Base-by-base conservation (phyloP, 2,329 filamentous ascomycete genomes). In the Neoscytalidium dimidiatum region DNA sequence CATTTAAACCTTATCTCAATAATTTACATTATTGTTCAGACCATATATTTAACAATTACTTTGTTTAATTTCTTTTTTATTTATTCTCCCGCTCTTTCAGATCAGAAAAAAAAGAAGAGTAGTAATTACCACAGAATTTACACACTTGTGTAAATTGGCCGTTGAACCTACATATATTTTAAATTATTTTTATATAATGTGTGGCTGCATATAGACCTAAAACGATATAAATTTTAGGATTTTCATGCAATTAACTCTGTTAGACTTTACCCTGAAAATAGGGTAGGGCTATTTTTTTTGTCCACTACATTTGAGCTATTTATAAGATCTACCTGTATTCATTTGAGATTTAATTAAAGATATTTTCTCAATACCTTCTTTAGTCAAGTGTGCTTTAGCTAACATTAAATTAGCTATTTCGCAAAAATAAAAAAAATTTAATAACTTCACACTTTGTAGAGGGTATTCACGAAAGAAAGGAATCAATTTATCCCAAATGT, bases 1-100 rank as follows among this genome's bases (percentile, higher is more conserved):
- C 44, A 49, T 49, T 49, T 49, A 49, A 49, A 49, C 44, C 44
- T 49, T 49, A 49, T 49, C 44, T 49, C 44, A 49, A 49, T 49
- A 49, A 49, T 51, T 51, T 51, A 51, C 28, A 51, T 49, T 49
- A 49, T 49, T 49, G 44, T 49, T 49, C 44, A 49, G 44, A 49
- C 46, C 46, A 52, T 52, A 19, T 52, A 33, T 52, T n/a, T 52
- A 49, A 49, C 46, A 49, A 49, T n/a, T 33, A 52, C 28, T 19
- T 52, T 52, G 13, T 31, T 19, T 33, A 33, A 52, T 38, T 13
- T 38, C 11, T 38, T 38, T 38, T 38, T 13, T 38, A 38, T 38
- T 13, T 38, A 38, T 38, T 38, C n/a, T n/a, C n/a, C n/a, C n/a
- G n/a, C n/a, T n/a, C n/a, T n/a, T n/a, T n/a, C n/a, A n/a, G n/a